Evolutionary conservation across 177 flowering plant species (phyloP).

Genomic region (Telopea speciosissima): DNA sequence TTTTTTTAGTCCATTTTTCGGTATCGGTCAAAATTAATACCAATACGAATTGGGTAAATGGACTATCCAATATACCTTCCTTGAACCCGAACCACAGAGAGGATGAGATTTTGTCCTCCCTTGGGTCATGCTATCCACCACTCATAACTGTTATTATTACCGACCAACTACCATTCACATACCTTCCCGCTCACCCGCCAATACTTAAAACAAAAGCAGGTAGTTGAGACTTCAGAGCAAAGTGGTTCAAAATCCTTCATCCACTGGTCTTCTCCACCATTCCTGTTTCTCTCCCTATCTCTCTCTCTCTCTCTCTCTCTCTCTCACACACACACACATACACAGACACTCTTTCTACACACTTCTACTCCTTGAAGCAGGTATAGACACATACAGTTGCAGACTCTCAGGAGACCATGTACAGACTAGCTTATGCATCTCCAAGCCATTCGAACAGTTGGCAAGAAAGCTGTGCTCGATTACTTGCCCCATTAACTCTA

Average conservation of each 20-base stretch:
- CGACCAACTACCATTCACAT: background rate
- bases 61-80: too few relatives aligned
- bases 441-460: constrained; percentile 13
- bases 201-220: background rate
- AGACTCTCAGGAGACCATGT: constrained; percentile 12
- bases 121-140: too few relatives aligned
- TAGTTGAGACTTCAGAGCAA: background rate
- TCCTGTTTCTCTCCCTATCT: background rate
- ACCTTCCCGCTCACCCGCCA: background rate
- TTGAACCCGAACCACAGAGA: too few relatives aligned
- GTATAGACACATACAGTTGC: background rate
- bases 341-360: constrained; percentile 6
- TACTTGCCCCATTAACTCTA: constrained; percentile 37
- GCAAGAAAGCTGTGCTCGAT: constrained; percentile 28
- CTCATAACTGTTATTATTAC: too few relatives aligned
- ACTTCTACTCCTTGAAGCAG: background rate
- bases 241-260: background rate
- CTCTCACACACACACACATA: too few relatives aligned
- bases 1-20: too few relatives aligned
- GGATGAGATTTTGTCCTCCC: too few relatives aligned
- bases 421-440: constrained; percentile 17
- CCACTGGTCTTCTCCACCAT: background rate
- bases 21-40: too few relatives aligned
- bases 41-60: too few relatives aligned
- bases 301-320: background rate